Evolutionary conservation across 2,329 filamentous ascomycete species (phyloP), one percentile per base, ranked within the genome.

Genomic region (Phyllosticta citriasiana): DNA sequence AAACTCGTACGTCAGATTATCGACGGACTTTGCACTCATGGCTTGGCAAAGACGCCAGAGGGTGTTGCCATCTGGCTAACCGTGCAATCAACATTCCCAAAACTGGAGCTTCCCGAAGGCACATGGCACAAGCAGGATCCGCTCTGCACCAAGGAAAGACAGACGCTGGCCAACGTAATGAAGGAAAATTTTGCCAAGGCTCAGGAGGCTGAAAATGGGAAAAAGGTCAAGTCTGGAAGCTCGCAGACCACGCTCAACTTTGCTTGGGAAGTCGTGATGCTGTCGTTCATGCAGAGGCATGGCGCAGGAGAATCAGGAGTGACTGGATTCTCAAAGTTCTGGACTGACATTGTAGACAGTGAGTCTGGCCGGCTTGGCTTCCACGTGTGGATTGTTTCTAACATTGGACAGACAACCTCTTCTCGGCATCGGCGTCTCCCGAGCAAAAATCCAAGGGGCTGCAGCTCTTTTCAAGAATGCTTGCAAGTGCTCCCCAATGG

Each of bases 391-490:
- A 55, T 35, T 57, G 24, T 35, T 59, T 40, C 67, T 70, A 55
- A 71, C 52, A 50, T 50, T 33, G 60, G 2, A 0, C 64, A 93
- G 89, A 93, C 70, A 88, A 88, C 8, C 80, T 97, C 3, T 97
- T 97, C 71, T 87, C 89, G 5, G 84, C 87, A 61, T 85, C 83
- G 10, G 88, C 92, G 7, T 95, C 91, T 1, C 86, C 92, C 53
- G 90, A 92, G 67, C 88, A 95, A 61, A 97, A 97, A 74, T 91
- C 90, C 69, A 91, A 91, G 73, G 94, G 94, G 0, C 93, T 97
- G 74, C 85, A 92, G 68, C 82, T 97, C 2, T 90, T 97, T 68
- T 85, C 88, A 67, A 89, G 88, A 69, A 84, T 91, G 67, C 76
- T 97, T 3, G 77, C 79, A 33, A 78, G 76, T 47, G 76, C 77